phyloP scores from a whole-genome alignment of 352 stramenopile genomes.

The Globisporangium splendens region DNA sequence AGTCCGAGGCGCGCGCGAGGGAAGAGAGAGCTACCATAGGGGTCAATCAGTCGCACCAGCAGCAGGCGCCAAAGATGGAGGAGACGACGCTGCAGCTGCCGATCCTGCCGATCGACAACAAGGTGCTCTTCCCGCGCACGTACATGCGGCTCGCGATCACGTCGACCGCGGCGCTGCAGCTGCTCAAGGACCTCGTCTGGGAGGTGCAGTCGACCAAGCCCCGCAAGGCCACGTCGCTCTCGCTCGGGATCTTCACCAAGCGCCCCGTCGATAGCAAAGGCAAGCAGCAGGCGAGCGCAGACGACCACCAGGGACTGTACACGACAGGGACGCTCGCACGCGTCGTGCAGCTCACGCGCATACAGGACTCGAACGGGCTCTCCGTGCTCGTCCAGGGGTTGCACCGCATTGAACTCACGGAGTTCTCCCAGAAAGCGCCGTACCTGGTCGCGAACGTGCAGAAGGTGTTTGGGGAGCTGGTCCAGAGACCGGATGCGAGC shows the following conservation, averaged over 20 bases:
- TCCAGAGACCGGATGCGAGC: constrained; percentile 17
- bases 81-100: constrained; percentile 40
- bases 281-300: constrained; percentile 5
- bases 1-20: constrained; percentile 2
- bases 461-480: constrained; percentile 14
- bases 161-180: constrained; percentile 53
- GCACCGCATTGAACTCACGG: constrained; percentile 42
- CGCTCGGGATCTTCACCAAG: constrained; percentile 66
- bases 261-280: constrained; percentile 17
- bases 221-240: constrained; percentile 38
- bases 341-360: constrained; percentile 71
- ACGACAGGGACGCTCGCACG: constrained; percentile 58
- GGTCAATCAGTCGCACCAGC: constrained; percentile 15
- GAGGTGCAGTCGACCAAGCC: constrained; percentile 56
- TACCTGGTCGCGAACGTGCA: constrained; percentile 59
- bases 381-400: constrained; percentile 70
- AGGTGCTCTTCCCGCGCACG: constrained; percentile 73
- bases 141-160: constrained; percentile 73
- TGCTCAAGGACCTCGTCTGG: constrained; percentile 79
- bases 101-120: constrained; percentile 62
- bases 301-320: constrained; percentile 40
- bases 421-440: constrained; percentile 45
- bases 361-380: constrained; percentile 48
- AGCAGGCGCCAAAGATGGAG: constrained; percentile 15
- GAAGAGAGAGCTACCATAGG: constrained; percentile 10